Evolutionary conservation across 1,284 basidiomycete genomes (phyloP).

Genomic region (Trichosporon ovoides): DNA sequence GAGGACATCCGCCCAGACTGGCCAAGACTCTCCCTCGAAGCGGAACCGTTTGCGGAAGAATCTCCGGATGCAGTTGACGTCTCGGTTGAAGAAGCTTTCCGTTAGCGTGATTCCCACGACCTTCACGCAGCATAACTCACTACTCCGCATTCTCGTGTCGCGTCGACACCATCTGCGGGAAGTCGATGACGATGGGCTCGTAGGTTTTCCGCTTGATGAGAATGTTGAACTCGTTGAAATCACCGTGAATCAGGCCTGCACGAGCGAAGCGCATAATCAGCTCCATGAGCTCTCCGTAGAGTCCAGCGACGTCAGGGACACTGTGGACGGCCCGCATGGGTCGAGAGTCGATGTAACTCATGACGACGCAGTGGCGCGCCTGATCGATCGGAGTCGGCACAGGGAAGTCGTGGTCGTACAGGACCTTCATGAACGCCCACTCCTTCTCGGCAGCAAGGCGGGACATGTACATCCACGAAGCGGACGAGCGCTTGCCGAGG

Average conservation of each 20-base stretch:
- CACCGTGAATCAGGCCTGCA: conserved; percentile 92
- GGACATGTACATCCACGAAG: conserved; percentile 99
- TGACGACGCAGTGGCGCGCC: conserved; percentile 87
- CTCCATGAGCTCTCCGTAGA: conserved; percentile 92
- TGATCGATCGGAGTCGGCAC: conserved; percentile 93
- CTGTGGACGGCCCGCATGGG: conserved; percentile 91
- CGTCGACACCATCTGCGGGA: conserved; percentile 98
- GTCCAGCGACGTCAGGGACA: conserved; percentile 74
- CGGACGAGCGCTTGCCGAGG: conserved; percentile 87
- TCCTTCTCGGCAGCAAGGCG: conserved; percentile 93
- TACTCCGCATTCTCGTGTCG: conserved; percentile 96
- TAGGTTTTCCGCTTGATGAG: conserved; percentile 71
- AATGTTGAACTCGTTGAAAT: conserved; percentile 99
- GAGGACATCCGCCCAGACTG: conserved; percentile 67
- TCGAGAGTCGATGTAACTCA: conserved; percentile 92
- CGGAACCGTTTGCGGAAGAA: conserved; percentile 91
- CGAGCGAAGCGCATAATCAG: conserved; percentile 90
- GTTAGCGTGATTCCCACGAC: background rate
- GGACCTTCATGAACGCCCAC: conserved; percentile 96
- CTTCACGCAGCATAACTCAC: conserved; percentile 52
- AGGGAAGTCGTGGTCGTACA: conserved; percentile 90
- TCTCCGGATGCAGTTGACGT: conserved; percentile 90
- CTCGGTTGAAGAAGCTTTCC: conserved; percentile 91
- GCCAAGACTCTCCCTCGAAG: conserved; percentile 85
- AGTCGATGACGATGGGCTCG: conserved; percentile 92